phyloP scores from a whole-genome alignment of 306 rosid species.

The Macrotyloma uniflorum region DNA sequence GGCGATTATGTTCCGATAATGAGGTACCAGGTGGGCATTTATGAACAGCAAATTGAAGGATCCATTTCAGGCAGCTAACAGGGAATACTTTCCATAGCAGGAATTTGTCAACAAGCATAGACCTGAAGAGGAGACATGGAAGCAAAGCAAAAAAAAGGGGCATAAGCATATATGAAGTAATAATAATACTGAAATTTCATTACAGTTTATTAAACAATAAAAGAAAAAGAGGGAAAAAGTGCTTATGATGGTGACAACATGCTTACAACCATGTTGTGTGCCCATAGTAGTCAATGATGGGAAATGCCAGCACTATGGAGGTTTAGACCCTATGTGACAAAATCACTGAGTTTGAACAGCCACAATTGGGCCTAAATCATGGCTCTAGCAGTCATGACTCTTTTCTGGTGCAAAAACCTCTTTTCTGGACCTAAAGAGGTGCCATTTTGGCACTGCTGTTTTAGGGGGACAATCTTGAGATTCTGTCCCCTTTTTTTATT shows the following conservation, averaged over 20 bases:
- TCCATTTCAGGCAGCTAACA: constrained; percentile 81
- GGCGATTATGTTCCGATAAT: constrained; percentile 47
- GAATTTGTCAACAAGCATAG: constrained; percentile 82
- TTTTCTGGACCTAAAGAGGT: background rate
- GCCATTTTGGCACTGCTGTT: background rate
- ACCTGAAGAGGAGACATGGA: constrained; percentile 55
- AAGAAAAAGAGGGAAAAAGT: background rate
- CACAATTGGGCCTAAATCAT: background rate
- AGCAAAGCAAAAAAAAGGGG: constrained; percentile 4
- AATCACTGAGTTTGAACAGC: background rate
- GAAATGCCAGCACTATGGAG: background rate
- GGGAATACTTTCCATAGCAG: constrained; percentile 95
- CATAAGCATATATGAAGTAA: constrained; percentile 9
- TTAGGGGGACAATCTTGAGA: background rate
- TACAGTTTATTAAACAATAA: background rate
- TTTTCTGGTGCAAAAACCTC: background rate
- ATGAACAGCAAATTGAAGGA: constrained; percentile 80
- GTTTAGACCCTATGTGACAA: background rate
- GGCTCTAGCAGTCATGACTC: background rate
- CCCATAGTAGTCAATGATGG: background rate
- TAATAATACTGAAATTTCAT: constrained; percentile 26
- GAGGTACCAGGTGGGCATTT: constrained; percentile 70
- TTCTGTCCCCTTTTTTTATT: background rate
- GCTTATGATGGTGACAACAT: background rate
- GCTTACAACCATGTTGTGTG: background rate